Conservation (phyloP, 1,139 yeast species). For the Geotrichum candidum region DNA sequence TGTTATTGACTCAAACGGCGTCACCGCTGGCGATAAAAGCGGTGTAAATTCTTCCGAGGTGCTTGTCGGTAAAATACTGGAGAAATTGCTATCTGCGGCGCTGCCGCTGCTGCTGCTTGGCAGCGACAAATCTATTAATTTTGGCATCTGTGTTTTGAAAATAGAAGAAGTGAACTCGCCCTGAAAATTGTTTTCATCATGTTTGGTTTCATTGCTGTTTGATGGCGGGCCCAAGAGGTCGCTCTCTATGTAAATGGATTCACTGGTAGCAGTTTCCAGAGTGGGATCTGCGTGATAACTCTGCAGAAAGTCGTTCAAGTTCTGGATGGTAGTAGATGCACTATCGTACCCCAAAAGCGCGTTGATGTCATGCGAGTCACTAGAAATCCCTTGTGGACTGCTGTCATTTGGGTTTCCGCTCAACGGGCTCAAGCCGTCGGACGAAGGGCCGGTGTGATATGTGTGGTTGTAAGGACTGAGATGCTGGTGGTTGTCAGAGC, state of each 20-base stretch:
- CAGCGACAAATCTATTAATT: slow-evolving; percentile 4
- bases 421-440: slow-evolving; percentile 4
- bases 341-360: not conserved
- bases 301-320: not conserved
- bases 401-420: not conserved
- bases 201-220: not conserved
- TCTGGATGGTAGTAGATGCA: not conserved
- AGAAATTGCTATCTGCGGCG: not conserved
- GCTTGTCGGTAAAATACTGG: not conserved
- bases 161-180: slow-evolving; percentile 18
- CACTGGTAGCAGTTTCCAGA: not conserved
- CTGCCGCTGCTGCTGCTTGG: not conserved
- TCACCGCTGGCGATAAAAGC: slow-evolving; percentile 65
- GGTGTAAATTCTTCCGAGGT: slow-evolving; percentile 51
- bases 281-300: not conserved
- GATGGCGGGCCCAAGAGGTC: not conserved
- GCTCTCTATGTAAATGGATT: not conserved
- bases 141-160: slow-evolving; percentile 24
- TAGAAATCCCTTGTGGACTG: not conserved
- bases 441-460: not conserved
- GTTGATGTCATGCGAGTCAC: slow-evolving; percentile 8
- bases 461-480: not conserved
- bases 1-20: slow-evolving; percentile 48
- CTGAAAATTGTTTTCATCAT: slow-evolving; percentile 6
- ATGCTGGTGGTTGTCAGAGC: not conserved